These are phyloP conservation scores for Xylaria bambusicola DNA, from an alignment of 495 filamentous ascomycete species.

Conservation along the genomic window DNA sequence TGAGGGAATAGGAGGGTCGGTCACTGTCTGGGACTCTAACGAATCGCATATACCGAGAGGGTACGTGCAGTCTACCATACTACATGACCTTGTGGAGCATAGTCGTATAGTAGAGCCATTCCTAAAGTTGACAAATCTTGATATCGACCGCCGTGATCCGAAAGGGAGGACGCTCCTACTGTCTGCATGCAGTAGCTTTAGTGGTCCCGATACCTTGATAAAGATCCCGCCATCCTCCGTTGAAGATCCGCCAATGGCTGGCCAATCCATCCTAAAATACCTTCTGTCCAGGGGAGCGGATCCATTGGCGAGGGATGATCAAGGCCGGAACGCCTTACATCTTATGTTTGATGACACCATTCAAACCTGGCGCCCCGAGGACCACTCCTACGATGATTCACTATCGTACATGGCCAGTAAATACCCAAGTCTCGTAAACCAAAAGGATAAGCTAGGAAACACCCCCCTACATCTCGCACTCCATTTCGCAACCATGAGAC, in stretches of 20 bases:
- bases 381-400: neutral
- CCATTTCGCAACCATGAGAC: neutral
- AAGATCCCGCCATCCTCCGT: neutral
- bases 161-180: constrained; percentile 25
- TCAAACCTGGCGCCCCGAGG: neutral
- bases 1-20: neutral
- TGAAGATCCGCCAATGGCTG: neutral
- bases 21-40: neutral
- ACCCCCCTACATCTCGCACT: constrained; percentile 25
- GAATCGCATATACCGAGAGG: neutral
- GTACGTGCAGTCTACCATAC: constrained; percentile 15
- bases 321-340: constrained; percentile 21
- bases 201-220: neutral
- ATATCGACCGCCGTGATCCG: constrained; percentile 16
- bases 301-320: constrained; percentile 11
- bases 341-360: neutral
- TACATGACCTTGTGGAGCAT: constrained; percentile 19
- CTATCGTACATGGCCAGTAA: neutral
- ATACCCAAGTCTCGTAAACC: constrained; percentile 14
- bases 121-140: constrained; percentile 10
- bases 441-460: constrained; percentile 18
- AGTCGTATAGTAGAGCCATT: constrained; percentile 18
- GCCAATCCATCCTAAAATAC: constrained; percentile 3
- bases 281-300: constrained; percentile 22
- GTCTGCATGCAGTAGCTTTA: constrained; percentile 5